These are phyloP conservation scores for Pezizomycotina sp. DNA, from an alignment of 2,329 filamentous ascomycete species.

Conservation along the genomic window DNA sequence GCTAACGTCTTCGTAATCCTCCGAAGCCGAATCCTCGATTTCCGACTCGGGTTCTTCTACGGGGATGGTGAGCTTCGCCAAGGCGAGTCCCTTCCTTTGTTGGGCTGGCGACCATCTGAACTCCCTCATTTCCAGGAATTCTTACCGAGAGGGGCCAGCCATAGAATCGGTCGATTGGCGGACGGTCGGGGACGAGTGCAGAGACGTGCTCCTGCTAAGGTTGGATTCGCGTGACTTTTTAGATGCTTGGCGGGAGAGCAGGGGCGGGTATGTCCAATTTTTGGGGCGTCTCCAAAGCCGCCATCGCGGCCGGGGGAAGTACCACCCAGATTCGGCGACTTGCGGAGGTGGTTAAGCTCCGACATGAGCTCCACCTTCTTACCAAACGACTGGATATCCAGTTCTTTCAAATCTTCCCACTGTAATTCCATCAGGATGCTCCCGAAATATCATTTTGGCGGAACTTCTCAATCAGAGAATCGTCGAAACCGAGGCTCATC, in stretches of 20 bases:
- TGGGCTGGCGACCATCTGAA: too few relatives aligned
- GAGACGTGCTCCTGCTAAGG: too few relatives aligned
- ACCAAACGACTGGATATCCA: slow-evolving; percentile 66
- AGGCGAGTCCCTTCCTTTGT: too few relatives aligned
- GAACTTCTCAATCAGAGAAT: slow-evolving; percentile 63
- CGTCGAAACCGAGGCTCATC: slow-evolving; percentile 65
- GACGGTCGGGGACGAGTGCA: too few relatives aligned
- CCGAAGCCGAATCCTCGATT: too few relatives aligned
- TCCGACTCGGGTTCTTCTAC: too few relatives aligned
- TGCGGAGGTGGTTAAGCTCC: slow-evolving; percentile 54
- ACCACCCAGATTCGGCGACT: slow-evolving; percentile 13
- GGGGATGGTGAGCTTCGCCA: too few relatives aligned
- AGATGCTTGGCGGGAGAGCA: slow-evolving; percentile 17
- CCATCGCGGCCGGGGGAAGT: slow-evolving; percentile 17
- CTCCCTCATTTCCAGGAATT: too few relatives aligned
- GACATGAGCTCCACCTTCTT: slow-evolving; percentile 66
- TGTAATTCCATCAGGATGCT: slow-evolving; percentile 77
- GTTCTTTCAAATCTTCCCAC: slow-evolving; percentile 70
- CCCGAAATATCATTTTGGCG: slow-evolving; percentile 85
- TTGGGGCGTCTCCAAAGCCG: slow-evolving; percentile 15
- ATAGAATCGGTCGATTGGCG: slow-evolving; percentile 12
- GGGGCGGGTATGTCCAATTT: slow-evolving; percentile 17
- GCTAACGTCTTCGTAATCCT: too few relatives aligned
- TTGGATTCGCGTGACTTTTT: slow-evolving; percentile 18
- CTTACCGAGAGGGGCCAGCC: too few relatives aligned